Evolutionary conservation across 306 rosid species (phyloP), one percentile per base, ranked within the genome.

Genomic region (Citrullus amarus): DNA sequence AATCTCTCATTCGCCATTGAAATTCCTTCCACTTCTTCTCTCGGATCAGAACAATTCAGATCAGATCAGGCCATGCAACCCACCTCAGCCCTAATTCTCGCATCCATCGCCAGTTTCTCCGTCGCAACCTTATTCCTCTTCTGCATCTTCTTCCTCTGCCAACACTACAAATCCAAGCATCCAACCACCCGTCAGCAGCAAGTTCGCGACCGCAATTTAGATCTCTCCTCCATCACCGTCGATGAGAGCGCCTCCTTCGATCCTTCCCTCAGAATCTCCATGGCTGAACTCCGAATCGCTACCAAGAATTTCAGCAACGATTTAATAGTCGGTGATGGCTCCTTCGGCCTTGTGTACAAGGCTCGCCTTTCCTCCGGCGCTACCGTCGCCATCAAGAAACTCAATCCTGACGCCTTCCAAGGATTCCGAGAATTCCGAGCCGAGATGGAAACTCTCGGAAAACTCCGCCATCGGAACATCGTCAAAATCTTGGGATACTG

Each of bases 401-500:
- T 92, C 20, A 88, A 90, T 44, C 96, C 82, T 4, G 92, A 91
- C 69, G 97, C 99, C 12, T 95, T 95, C 83, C 99, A 95, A 80
- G 99, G 99, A 6, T 91, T 89, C 65, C 95, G 99, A 1, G 98
- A 95, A 78, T 94, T 94, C 80, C 88, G 86, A 30, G 98, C 98
- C 18, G 98, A 94, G 86, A 87, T 94, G 97, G 98, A 95, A 39
- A 92, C 97, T 1, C 86, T 95, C 4, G 86, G 91, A n/a, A 81
- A 77, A 77, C 89, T 95, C 82, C 82, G 79, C 11, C 99, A 95
- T 82, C 85, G 6, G 0, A 92, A 95, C 76, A 82, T 95, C 79
- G 97, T 92, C 1, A 88, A 83, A 60, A 87, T 95, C 61, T 89
- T 92, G 46, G 97, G 99, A 0, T 92, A 86, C 48, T 92, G 99